A percentile compares a stretch with the other conserved stretches of the same genome.
phyloP scores from a whole-genome alignment of 2,329 filamentous ascomycete species.

The Fonsecaea monophora region DNA sequence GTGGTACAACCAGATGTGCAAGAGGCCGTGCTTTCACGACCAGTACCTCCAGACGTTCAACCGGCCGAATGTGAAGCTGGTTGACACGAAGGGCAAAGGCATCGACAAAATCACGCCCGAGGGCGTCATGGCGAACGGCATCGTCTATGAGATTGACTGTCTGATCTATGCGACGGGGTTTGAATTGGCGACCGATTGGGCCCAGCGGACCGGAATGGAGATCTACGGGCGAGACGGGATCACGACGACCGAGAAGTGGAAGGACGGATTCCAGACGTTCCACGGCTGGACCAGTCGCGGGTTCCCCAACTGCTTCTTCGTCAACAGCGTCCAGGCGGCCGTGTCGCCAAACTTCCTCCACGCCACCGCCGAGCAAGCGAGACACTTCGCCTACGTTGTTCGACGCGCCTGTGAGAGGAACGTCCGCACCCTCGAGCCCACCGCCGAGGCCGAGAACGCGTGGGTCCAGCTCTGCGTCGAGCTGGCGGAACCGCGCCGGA shows the following conservation, averaged over 20 bases:
- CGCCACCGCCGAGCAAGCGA: slow-evolving; percentile 33
- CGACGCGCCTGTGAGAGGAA: slow-evolving; percentile 19
- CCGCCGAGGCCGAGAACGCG: slow-evolving; percentile 27
- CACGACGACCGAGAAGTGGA: slow-evolving; percentile 41
- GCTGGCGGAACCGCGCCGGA: slow-evolving; percentile 14
- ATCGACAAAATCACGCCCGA: slow-evolving; percentile 54
- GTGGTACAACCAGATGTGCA: slow-evolving; percentile 69
- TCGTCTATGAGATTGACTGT: slow-evolving; percentile 58
- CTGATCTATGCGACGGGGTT: slow-evolving; percentile 59
- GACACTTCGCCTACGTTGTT: slow-evolving; percentile 34
- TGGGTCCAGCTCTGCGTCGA: slow-evolving; percentile 30
- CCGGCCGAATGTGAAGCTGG: slow-evolving; percentile 61
- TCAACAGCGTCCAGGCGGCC: slow-evolving; percentile 33
- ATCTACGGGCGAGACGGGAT: slow-evolving; percentile 41
- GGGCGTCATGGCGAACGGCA: slow-evolving; percentile 57
- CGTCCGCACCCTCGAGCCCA: slow-evolving; percentile 31
- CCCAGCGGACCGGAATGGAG: slow-evolving; percentile 38
- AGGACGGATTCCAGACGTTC: slow-evolving; percentile 28
- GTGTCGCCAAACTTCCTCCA: slow-evolving; percentile 35
- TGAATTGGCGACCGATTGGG: slow-evolving; percentile 32
- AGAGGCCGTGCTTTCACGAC: slow-evolving; percentile 68
- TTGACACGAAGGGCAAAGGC: slow-evolving; percentile 65
- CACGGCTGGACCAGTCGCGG: slow-evolving; percentile 32
- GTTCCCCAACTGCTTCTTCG: slow-evolving; percentile 35
- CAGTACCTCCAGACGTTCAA: slow-evolving; percentile 67